Conservation (phyloP, 1,284 basidiomycete species). For the Fomitopsis palustris region DNA sequence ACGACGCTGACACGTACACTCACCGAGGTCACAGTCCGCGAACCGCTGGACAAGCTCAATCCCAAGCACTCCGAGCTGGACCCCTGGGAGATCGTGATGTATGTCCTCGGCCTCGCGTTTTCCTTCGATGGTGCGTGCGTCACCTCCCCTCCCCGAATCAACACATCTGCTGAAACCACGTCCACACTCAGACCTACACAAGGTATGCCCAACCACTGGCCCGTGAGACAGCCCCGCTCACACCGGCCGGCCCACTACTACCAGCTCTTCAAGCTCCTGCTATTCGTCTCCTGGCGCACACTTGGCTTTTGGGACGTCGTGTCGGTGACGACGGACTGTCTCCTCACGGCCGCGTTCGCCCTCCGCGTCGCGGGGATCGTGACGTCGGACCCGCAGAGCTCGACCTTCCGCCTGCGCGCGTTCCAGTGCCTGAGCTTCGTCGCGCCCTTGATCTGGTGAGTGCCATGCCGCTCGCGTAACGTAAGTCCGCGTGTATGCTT, state of each 20-base stretch:
- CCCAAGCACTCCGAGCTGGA: conserved; percentile 54
- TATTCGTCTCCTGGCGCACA: conserved; percentile 65
- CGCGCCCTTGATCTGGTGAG: conserved; percentile 82
- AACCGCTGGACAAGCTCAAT: conserved; percentile 64
- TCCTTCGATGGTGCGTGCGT: conserved; percentile 64
- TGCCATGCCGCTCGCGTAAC: conserved; percentile 3
- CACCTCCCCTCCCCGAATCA: neutral
- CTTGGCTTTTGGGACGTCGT: conserved; percentile 83
- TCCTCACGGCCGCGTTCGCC: conserved; percentile 72
- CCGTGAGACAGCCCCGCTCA: neutral
- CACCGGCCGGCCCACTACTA: neutral
- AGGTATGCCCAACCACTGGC: conserved; percentile 39
- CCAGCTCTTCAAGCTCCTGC: conserved; percentile 63
- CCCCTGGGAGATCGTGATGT: conserved; percentile 75
- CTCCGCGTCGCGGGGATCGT: conserved; percentile 68
- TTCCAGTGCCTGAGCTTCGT: conserved; percentile 88
- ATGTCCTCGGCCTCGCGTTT: conserved; percentile 74
- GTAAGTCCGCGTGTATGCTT: neutral
- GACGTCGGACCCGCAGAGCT: conserved; percentile 37
- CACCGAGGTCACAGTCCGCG: conserved; percentile 46
- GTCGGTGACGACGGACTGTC: conserved; percentile 65
- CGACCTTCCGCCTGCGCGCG: conserved; percentile 56
- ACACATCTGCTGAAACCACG: neutral
- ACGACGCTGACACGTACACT: neutral
- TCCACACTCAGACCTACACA: conserved; percentile 51